These are phyloP conservation scores for Elaeis oleifera DNA, from an alignment of 202 grass and related monocot genomes.

Conservation along the genomic window DNA sequence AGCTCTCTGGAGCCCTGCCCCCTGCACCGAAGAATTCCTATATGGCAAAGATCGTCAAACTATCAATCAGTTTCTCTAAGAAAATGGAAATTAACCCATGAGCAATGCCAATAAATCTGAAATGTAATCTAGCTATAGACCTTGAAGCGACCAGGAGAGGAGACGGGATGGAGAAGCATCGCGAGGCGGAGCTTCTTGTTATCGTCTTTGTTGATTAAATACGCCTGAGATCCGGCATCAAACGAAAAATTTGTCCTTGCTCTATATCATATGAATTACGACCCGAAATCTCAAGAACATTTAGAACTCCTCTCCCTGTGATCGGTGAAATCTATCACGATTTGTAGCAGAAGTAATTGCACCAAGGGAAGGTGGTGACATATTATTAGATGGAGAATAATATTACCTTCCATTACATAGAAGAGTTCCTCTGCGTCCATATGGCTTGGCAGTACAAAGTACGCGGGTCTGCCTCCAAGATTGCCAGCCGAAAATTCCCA, in stretches of 20 bases:
- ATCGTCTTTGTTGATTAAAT: constrained; percentile 25
- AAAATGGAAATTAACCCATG: background rate
- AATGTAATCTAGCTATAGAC: background rate
- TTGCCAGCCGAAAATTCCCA: constrained; percentile 20
- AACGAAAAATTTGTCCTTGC: no score
- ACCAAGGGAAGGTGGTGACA: no score
- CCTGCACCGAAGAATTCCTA: constrained; percentile 28
- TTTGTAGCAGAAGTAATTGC: no score
- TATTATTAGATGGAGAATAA: background rate
- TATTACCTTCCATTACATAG: constrained; percentile 31
- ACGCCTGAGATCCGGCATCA: constrained; percentile 16
- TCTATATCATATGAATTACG: constrained; percentile 18
- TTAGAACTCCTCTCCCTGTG: constrained; percentile 24
- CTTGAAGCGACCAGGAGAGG: constrained; percentile 23
- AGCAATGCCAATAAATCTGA: background rate
- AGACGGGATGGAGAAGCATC: constrained; percentile 29
- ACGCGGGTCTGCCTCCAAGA: constrained; percentile 22
- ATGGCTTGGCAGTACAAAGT: constrained; percentile 33
- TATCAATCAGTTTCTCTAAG: background rate
- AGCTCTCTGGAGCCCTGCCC: constrained; percentile 19
- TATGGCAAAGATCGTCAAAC: background rate
- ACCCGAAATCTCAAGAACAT: constrained; percentile 3
- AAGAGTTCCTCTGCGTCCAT: constrained; percentile 31
- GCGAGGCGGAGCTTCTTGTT: constrained; percentile 25
- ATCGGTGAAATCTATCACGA: background rate